Percentiles rank a stretch among this genome's conserved stretches.
Evolutionary conservation across 352 stramenopile genomes (phyloP).

Genomic region (Globisporangium paddicum): DNA sequence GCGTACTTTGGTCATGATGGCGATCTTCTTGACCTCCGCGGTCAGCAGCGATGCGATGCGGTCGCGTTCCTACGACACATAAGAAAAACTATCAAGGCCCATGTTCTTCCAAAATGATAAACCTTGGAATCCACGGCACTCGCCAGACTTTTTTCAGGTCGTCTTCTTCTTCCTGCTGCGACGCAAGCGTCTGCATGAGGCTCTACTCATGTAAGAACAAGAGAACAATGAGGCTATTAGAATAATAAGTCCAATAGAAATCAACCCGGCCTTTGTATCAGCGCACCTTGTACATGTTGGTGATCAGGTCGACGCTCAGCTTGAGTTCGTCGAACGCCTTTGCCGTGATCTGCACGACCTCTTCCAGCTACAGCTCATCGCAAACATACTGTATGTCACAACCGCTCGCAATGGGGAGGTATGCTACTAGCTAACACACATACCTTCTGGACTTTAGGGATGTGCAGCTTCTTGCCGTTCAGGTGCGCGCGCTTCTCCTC

Average conservation of each 20-base stretch:
- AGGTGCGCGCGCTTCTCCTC: slow-evolving; percentile 59
- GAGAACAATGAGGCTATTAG: background rate
- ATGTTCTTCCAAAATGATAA: too few species aligned
- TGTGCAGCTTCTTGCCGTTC: slow-evolving; percentile 61
- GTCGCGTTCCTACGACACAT: slow-evolving; percentile 39
- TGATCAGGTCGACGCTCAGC: slow-evolving; percentile 80
- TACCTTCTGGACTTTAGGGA: slow-evolving; percentile 69
- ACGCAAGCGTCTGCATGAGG: slow-evolving; percentile 38
- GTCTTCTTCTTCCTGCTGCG: slow-evolving; percentile 53
- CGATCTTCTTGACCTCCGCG: slow-evolving; percentile 76
- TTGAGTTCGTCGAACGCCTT: slow-evolving; percentile 74
- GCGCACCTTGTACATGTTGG: slow-evolving; percentile 82
- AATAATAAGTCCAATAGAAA: too few species aligned
- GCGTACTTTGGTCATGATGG: slow-evolving; percentile 50
- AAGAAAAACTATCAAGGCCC: too few species aligned
- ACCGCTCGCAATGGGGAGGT: too few species aligned
- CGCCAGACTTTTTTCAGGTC: slow-evolving; percentile 38
- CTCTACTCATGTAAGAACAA: slow-evolving; percentile 14
- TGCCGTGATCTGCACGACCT: slow-evolving; percentile 42
- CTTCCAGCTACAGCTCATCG: too few species aligned
- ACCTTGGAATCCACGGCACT: background rate
- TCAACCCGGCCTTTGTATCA: too few species aligned
- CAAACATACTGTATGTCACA: background rate
- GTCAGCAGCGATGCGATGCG: slow-evolving; percentile 40
- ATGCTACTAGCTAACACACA: too few species aligned